Evolutionary conservation across 2,329 filamentous ascomycete genomes (phyloP), one percentile per base, ranked within the genome.

Genomic region (Hortaea werneckii): DNA sequence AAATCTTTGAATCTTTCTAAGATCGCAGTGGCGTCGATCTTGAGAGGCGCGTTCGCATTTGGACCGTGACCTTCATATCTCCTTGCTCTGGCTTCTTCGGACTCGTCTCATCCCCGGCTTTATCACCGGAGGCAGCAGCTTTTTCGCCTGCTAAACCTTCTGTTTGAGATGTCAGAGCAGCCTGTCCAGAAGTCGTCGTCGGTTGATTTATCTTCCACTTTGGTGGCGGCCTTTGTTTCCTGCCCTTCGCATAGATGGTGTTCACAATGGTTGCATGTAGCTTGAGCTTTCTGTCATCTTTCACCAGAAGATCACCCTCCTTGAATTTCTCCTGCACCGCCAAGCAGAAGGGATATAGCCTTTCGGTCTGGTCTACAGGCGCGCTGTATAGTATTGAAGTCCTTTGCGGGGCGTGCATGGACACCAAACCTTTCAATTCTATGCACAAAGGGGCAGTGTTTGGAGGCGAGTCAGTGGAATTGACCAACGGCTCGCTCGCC

Each of bases 261-360:
- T 95, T 95, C 42, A 92, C 67, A 4, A 95, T 69, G 0, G 90
- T 95, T 12, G 86, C 87, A 61, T 95, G 90, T 43, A 95, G 66
- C 13, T 85, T 74, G 50, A 95, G 63, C 5, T 79, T 76, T 45
- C 86, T 69, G 9, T 69, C 66, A 27, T 85, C 81, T 1, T 70
- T 66, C 0, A 71, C 60, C 58, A 88, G 67, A 7, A 85, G 63
- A 1, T 72, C 79, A 0, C 68, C 68, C 1, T 76, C 67, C 12
- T 66, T 66, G 54, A 89, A 87, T 1, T 55, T 52, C 0, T 65
- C 58, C 49, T 73, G 68, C 10, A 87, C 58, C n/a, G 59, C 61
- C 52, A 76, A 65, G 52, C 79, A 82, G 58, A 87, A 82, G 1
- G 60, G 56, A 29, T 71, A 65, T 3, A 89, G 65, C 0, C 71